Conservation (phyloP, 306 rosid genomes). For the Ziziphus jujuba region DNA sequence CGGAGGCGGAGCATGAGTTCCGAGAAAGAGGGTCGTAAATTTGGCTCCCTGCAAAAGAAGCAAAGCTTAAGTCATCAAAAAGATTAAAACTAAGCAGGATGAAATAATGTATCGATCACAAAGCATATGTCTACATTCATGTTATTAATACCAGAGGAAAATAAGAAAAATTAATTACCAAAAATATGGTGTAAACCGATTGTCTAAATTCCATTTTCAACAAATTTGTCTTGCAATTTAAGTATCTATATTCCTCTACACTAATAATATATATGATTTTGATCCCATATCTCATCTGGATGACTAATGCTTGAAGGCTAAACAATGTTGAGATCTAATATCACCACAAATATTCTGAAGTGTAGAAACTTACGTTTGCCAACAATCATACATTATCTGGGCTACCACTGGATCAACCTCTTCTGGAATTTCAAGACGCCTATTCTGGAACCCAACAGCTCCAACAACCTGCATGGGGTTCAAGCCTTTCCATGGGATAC, state of each 20-base stretch:
- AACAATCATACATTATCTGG: constrained; percentile 84
- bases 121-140: background rate
- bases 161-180: too few species aligned
- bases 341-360: background rate
- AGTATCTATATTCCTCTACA: background rate
- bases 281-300: too few species aligned
- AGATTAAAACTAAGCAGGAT: background rate
- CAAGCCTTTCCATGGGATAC: constrained; percentile 93
- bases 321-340: background rate
- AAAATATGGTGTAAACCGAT: too few species aligned
- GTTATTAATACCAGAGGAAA: background rate
- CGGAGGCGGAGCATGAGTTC: constrained; percentile 74
- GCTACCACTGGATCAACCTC: constrained; percentile 75
- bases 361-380: constrained; percentile 72
- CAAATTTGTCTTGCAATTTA: background rate
- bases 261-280: background rate
- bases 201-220: too few species aligned
- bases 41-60: constrained; percentile 74
- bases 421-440: constrained; percentile 92
- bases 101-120: background rate
- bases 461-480: constrained; percentile 99
- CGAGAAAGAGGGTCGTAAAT: constrained; percentile 89
- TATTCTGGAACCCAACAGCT: constrained; percentile 98
- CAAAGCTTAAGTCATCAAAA: constrained; percentile 19
- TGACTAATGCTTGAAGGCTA: background rate